These are phyloP conservation scores for Aureobasidium leucospermi DNA, from an alignment of 2,329 filamentous ascomycete genomes.

Conservation along the genomic window DNA sequence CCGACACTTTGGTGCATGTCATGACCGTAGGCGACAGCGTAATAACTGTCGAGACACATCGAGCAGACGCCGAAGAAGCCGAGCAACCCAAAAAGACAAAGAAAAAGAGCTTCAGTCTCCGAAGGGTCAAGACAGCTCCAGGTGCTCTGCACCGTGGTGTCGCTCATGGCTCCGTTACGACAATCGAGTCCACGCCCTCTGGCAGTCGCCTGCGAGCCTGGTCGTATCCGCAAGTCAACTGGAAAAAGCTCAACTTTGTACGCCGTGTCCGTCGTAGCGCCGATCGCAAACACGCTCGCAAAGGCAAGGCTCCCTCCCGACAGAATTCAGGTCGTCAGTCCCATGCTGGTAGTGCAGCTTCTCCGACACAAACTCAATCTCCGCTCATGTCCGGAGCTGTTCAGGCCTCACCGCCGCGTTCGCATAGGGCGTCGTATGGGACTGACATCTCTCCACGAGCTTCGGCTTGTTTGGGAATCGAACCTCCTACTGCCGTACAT, in stretches of 20 bases:
- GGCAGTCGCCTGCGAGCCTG: background rate
- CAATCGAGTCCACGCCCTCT: background rate
- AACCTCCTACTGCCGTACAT: no score
- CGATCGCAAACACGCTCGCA: background rate
- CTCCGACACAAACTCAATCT: background rate
- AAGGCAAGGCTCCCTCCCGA: background rate
- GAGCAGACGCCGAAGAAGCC: background rate
- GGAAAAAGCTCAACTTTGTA: background rate
- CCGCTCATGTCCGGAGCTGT: background rate
- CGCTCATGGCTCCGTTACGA: background rate
- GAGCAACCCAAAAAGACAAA: background rate
- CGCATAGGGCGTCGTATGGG: background rate
- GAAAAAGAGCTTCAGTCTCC: background rate
- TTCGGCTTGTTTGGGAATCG: background rate
- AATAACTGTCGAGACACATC: background rate
- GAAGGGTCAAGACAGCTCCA: background rate
- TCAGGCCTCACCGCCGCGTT: background rate
- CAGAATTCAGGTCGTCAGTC: background rate
- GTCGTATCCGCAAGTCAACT: background rate
- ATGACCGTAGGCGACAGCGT: conserved; percentile 4
- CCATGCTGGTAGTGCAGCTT: no score
- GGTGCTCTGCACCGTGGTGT: background rate
- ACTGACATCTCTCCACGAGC: background rate
- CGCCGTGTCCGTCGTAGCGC: background rate
- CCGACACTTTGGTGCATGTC: background rate